phyloP scores from a whole-genome alignment of 2,329 filamentous ascomycete species.

The Alternaria viburni region DNA sequence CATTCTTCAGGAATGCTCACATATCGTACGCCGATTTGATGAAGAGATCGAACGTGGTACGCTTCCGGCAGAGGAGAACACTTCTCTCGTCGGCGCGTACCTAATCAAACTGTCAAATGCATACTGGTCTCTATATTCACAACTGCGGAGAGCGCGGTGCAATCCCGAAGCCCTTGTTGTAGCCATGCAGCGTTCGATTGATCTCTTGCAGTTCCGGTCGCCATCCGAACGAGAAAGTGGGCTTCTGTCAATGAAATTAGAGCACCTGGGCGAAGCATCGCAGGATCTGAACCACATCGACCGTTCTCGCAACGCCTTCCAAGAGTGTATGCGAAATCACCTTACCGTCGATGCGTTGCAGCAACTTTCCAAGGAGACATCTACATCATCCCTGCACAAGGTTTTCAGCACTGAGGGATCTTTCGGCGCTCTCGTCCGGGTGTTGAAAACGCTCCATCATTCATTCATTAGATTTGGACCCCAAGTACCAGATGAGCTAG shows the following conservation, averaged over 20 bases:
- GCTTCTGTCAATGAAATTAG: constrained; percentile 68
- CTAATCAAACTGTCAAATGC: constrained; percentile 73
- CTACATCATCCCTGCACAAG: constrained; percentile 57
- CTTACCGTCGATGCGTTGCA: constrained; percentile 64
- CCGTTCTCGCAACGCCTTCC: constrained; percentile 65
- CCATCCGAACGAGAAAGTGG: constrained; percentile 64
- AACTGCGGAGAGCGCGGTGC: constrained; percentile 55
- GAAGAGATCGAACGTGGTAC: constrained; percentile 14
- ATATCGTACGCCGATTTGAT: constrained; percentile 36
- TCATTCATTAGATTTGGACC: constrained; percentile 52
- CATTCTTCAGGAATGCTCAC: constrained; percentile 41
- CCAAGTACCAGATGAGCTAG: constrained; percentile 59
- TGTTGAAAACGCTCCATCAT: constrained; percentile 66
- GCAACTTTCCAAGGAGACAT: constrained; percentile 59
- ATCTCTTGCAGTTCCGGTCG: constrained; percentile 63
- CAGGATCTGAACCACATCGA: constrained; percentile 60
- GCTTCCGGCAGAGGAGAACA: constrained; percentile 5
- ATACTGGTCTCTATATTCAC: constrained; percentile 69
- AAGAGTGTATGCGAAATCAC: constrained; percentile 67
- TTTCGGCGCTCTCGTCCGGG: constrained; percentile 62
- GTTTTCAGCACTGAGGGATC: constrained; percentile 63
- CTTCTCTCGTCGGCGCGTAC: constrained; percentile 25
- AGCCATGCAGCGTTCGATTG: constrained; percentile 68
- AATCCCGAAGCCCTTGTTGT: constrained; percentile 58
- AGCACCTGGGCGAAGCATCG: constrained; percentile 69